Percentiles rank a stretch among this genome's conserved stretches.
Conservation (phyloP, 2,329 filamentous ascomycete genomes). For the Seiridium unicorne region DNA sequence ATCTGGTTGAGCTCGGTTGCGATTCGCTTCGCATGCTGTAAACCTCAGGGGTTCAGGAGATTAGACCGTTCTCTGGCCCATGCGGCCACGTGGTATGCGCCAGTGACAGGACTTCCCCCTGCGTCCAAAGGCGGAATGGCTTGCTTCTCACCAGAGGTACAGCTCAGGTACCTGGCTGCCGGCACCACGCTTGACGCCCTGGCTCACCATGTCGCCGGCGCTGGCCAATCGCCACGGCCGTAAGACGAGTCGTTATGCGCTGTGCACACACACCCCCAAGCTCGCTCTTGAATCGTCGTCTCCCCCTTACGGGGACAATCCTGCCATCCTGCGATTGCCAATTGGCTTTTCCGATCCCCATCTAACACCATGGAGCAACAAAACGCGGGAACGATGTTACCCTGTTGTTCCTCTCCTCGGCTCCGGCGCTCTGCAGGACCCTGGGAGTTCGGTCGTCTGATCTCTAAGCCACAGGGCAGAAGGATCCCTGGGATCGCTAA, state of each 20-base stretch:
- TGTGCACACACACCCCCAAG: neutral
- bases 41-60: constrained; percentile 18
- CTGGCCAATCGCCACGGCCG: neutral
- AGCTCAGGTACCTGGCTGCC: neutral
- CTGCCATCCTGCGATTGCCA: too few relatives aligned
- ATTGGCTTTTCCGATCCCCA: too few relatives aligned
- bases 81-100: constrained; percentile 28
- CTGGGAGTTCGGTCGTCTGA: too few relatives aligned
- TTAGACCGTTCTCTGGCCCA: constrained; percentile 23
- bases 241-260: neutral
- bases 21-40: constrained; percentile 8
- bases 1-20: neutral
- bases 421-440: too few relatives aligned
- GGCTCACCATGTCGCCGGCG: neutral
- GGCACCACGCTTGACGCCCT: neutral
- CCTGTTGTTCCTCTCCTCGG: too few relatives aligned
- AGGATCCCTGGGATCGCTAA: too few relatives aligned
- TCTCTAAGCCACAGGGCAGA: too few relatives aligned
- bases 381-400: too few relatives aligned
- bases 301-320: too few relatives aligned
- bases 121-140: constrained; percentile 21
- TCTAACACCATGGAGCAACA: too few relatives aligned
- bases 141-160: constrained; percentile 7
- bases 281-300: neutral
- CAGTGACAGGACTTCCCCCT: constrained; percentile 25